These are phyloP conservation scores for Xerocomus spinulosus DNA, from an alignment of 768 basidiomycete genomes.

Conservation along the genomic window DNA sequence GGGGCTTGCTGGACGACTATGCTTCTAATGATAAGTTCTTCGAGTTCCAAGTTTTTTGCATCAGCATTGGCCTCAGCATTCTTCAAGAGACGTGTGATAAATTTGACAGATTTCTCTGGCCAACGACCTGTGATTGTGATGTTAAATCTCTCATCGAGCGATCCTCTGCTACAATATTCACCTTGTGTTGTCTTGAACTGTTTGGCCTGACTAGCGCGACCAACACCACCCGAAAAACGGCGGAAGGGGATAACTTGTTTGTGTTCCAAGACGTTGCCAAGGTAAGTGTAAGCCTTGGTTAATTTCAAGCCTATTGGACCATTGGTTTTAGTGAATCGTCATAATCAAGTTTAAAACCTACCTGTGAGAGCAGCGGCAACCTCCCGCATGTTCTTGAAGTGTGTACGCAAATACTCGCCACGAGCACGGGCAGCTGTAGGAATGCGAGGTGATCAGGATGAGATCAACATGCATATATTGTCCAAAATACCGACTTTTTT, in stretches of 20 bases:
- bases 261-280: constrained; percentile 92
- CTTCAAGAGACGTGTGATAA: constrained; percentile 91
- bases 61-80: constrained; percentile 99
- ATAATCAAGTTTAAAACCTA: constrained; percentile 33
- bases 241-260: constrained; percentile 97
- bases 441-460: constrained; percentile 3
- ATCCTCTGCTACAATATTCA: constrained; percentile 36
- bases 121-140: constrained; percentile 73
- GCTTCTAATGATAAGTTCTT: constrained; percentile 92
- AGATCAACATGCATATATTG: constrained; percentile 2
- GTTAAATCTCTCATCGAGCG: not conserved
- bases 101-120: constrained; percentile 98
- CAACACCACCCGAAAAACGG: constrained; percentile 92
- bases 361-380: constrained; percentile 93
- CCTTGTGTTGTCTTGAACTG: constrained; percentile 97
- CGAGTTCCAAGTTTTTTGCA: constrained; percentile 90
- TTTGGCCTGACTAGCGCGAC: constrained; percentile 91
- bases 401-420: constrained; percentile 96
- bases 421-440: constrained; percentile 80
- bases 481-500: constrained; percentile 70
- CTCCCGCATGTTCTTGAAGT: constrained; percentile 99
- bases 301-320: constrained; percentile 71
- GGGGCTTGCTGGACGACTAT: constrained; percentile 99
- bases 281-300: constrained; percentile 92
- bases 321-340: constrained; percentile 1